Percentiles rank a stretch among this genome's conserved stretches.
Evolutionary conservation across 768 basidiomycete genomes (phyloP).

Genomic region (Mycena polygramma): DNA sequence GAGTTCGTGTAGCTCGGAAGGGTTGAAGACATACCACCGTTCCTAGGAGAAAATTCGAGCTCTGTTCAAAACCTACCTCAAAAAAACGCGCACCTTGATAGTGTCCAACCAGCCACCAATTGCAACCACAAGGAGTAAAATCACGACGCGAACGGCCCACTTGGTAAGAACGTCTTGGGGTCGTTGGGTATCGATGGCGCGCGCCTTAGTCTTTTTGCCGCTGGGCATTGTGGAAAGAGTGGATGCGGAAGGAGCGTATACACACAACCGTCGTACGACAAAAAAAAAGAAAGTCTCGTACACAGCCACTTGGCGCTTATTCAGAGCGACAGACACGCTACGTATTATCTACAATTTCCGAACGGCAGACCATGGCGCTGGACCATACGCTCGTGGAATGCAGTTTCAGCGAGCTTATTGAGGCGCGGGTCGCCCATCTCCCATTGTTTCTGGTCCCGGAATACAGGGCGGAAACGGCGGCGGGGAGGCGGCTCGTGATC

Average conservation of each 20-base stretch:
- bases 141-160: slow-evolving; percentile 54
- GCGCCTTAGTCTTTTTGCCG: slow-evolving; percentile 26
- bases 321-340: neutral
- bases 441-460: slow-evolving; percentile 66
- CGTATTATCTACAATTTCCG: slow-evolving; percentile 7
- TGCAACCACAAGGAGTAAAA: slow-evolving; percentile 52
- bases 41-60: slow-evolving; percentile 59
- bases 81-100: slow-evolving; percentile 64
- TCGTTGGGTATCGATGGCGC: slow-evolving; percentile 13
- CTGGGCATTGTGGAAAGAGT: slow-evolving; percentile 11
- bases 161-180: slow-evolving; percentile 39
- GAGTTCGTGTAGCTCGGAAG: slow-evolving; percentile 76
- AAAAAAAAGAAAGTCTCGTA: too few species aligned
- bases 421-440: slow-evolving; percentile 55
- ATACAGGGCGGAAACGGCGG: slow-evolving; percentile 63
- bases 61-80: neutral
- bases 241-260: neutral
- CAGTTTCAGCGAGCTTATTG: slow-evolving; percentile 15
- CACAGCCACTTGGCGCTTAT: slow-evolving; percentile 12
- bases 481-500: slow-evolving; percentile 37
- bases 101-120: slow-evolving; percentile 67
- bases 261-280: neutral
- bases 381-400: slow-evolving; percentile 23
- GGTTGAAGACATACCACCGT: slow-evolving; percentile 91
- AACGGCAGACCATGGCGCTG: slow-evolving; percentile 28